These are phyloP conservation scores for Ceratocystis variospora DNA, from an alignment of 2,329 filamentous ascomycete genomes.

Conservation along the genomic window DNA sequence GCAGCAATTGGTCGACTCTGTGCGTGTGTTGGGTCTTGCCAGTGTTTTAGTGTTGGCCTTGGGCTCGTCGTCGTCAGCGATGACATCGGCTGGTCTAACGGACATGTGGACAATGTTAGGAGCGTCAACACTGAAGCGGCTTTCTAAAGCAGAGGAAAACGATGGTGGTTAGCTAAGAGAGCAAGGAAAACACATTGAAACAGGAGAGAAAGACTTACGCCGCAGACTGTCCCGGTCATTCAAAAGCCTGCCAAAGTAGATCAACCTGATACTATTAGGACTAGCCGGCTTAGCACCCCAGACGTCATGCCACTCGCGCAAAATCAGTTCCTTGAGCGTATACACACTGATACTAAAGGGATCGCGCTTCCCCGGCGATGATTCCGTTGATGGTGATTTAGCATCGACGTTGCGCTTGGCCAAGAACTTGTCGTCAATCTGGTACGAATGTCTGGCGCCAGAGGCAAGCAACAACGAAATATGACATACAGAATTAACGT, in stretches of 20 bases:
- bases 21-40: conserved; percentile 30
- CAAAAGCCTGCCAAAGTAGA: conserved; percentile 79
- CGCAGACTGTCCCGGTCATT: conserved; percentile 77
- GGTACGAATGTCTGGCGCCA: conserved; percentile 77
- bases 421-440: conserved; percentile 76
- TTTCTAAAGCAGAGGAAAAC: conserved; percentile 40
- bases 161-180: not conserved
- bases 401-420: conserved; percentile 65
- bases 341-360: conserved; percentile 87
- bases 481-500: conserved; percentile 39
- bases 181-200: not conserved
- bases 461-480: conserved; percentile 75
- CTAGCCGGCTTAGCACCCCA: conserved; percentile 81
- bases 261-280: conserved; percentile 78
- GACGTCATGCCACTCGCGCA: conserved; percentile 82
- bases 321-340: conserved; percentile 83
- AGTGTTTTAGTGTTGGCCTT: conserved; percentile 46
- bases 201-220: conserved; percentile 42
- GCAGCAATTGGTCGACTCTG: conserved; percentile 35
- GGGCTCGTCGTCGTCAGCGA: conserved; percentile 64
- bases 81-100: conserved; percentile 71
- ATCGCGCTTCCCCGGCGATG: conserved; percentile 42
- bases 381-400: conserved; percentile 38
- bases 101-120: conserved; percentile 93
- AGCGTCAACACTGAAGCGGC: conserved; percentile 57